These are phyloP conservation scores for Cladosporium velox DNA, from an alignment of 2,329 filamentous ascomycete species.

Conservation along the genomic window DNA sequence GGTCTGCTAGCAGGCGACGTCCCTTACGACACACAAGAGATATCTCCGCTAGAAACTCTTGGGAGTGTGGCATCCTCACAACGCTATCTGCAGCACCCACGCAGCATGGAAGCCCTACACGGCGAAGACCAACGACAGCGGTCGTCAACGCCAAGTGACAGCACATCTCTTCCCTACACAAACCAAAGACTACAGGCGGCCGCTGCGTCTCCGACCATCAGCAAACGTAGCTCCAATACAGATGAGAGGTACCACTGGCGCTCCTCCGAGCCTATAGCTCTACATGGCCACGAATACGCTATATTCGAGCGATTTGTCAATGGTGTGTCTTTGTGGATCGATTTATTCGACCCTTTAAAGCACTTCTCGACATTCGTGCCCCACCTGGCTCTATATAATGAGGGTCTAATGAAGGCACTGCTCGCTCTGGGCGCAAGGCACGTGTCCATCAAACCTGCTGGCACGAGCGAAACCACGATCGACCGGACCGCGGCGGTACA, in stretches of 20 bases:
- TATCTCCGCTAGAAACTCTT: conserved; percentile 29
- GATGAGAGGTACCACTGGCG: conserved; percentile 35
- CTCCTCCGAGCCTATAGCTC: conserved; percentile 28
- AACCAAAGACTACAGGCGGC: background rate
- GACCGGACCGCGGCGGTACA: conserved; percentile 43
- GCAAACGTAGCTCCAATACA: background rate
- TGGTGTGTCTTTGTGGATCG: conserved; percentile 43
- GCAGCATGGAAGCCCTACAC: conserved; percentile 12
- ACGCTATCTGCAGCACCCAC: conserved; percentile 27
- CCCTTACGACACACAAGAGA: conserved; percentile 28
- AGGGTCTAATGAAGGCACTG: conserved; percentile 59
- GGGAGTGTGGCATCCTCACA: conserved; percentile 30
- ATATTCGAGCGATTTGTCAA: conserved; percentile 45
- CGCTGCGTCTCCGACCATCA: conserved; percentile 1
- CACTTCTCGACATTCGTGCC: conserved; percentile 44
- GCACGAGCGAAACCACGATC: conserved; percentile 30
- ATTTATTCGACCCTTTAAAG: conserved; percentile 47
- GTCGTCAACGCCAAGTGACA: background rate
- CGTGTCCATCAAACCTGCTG: conserved; percentile 44
- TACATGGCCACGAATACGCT: conserved; percentile 42
- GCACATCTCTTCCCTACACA: background rate
- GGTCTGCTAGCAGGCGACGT: conserved; percentile 51
- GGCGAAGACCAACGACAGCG: background rate
- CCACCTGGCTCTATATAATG: conserved; percentile 52
- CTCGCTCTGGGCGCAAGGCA: conserved; percentile 59